Base-by-base conservation (phyloP, 148 eudicot species). In the Silene uniflora region DNA sequence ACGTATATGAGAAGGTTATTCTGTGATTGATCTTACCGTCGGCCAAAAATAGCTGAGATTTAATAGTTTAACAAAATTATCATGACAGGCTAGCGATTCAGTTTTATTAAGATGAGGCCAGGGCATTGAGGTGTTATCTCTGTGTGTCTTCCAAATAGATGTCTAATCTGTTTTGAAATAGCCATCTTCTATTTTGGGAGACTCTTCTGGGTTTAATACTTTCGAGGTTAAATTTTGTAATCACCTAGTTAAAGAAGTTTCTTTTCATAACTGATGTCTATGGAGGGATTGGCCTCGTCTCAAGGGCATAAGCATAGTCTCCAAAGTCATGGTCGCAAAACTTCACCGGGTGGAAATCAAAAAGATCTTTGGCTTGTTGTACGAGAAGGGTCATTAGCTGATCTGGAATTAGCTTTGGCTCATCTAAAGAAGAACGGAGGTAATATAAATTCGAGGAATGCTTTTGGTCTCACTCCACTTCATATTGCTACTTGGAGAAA, bases 401-500 rank as follows among this genome's bases (percentile, higher is more conserved):
- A 92, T 82, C 86, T 96, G 10, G 98, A 96, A 47, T 75, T 76
- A 27, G 87, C 94, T 65, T 88, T 96, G 86, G 81, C 82, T 42
- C 84, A 83, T 71, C 73, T 92, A 66, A 91, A 96, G 85, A 96
- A 96, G 84, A 86, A 63, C 84, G 92, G 98, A 32, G 94, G 94
- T 64, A 92, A 88, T 77, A 81, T 96, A 71, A 92, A 96, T 77
- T 80, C 86, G 23, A 87, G 98, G 86, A 89, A 96, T 73, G 71
- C 78, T 23, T 89, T 87, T 84, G 98, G 99, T 71, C 88, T 92
- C 49, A 91, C 99, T 39, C 91, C 91, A 74, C 90, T 96, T 69
- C 98, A 96, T 78, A 86, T 96, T 82, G 99, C 99, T 70, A 87
- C 93, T 56, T 96, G 99, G 99, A 96, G 99, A 79, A 96, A 96